Base-by-base conservation (phyloP, 148 eudicot genomes). In the Heliamphora exappendiculata region DNA sequence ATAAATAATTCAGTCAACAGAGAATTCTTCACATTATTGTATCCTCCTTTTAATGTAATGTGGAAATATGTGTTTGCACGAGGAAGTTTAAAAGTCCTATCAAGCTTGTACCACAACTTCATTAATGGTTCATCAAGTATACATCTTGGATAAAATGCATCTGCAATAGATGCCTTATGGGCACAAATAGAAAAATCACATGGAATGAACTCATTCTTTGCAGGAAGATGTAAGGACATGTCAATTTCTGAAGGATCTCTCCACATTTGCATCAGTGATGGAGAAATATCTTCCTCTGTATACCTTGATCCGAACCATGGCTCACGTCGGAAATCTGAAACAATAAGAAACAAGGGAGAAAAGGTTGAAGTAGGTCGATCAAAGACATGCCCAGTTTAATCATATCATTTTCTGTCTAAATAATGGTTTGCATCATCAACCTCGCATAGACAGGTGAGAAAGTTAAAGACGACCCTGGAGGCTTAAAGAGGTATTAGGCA, bases 11-110 rank as follows among this genome's bases (percentile, higher is more conserved):
- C 99, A 75, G 97, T 95, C 91, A 95, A 80, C 78, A 95, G 67
- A 82, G 81, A 83, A 81, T 87, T 89, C 82, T 83, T 87, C 57
- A 91, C 76, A 79, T 81, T 86, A 74, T 70, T 70, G 81, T 84
- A 87, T 78, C 89, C 99, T 72, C 89, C 97, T 75, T 85, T 93
- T 77, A 95, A 73, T 64, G 89, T 87, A 45, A 91, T 83, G 59
- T 96, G 99, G 72, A 95, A 95, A 85, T 93, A 95, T 50, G 99
- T 86, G 82, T 93, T 92, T 60, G 99, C 97, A 78, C 99, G 97
- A 77, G 99, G 99, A 84, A 85, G 85, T 76, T 88, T 93, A 79
- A 95, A 95, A 29, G 93, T 89, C 64, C 78, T 81, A 80, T 95
- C 99, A 67, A 93, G 89, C 88, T 91, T 92, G 88, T 91, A 89